Conservation (phyloP, 2,329 filamentous ascomycete genomes). For the Herpotrichia juniperi region DNA sequence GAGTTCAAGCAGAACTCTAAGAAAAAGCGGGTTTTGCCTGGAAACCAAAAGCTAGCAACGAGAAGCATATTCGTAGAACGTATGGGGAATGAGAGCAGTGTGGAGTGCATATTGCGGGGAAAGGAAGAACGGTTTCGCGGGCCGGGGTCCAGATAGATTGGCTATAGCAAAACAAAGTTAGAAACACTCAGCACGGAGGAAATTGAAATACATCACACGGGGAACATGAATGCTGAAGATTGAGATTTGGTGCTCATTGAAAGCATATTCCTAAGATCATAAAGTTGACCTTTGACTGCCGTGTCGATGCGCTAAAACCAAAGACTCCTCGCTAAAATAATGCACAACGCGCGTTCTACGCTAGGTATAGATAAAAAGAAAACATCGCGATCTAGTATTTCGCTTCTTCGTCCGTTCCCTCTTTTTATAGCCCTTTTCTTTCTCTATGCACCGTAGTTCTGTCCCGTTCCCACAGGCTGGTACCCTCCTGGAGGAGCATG, state of each 20-base stretch:
- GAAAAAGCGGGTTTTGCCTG: no score
- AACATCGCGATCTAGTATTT: not conserved
- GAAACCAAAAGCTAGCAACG: no score
- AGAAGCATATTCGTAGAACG: no score
- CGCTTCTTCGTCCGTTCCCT: not conserved
- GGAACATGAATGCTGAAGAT: not conserved
- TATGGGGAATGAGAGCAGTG: no score
- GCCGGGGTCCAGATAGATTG: conserved; percentile 12
- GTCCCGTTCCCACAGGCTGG: conserved; percentile 22
- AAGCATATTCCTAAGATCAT: not conserved
- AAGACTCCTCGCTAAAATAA: conserved; percentile 1
- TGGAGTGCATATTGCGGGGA: conserved; percentile 8
- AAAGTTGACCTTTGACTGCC: not conserved
- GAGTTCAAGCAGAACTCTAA: no score
- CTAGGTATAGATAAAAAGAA: not conserved
- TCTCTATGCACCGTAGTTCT: conserved; percentile 21
- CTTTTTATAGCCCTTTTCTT: not conserved
- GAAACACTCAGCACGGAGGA: no score
- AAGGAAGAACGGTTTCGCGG: conserved; percentile 16
- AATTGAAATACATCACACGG: not conserved
- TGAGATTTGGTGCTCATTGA: not conserved
- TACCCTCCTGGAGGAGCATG: conserved; percentile 17
- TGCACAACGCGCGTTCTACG: not conserved
- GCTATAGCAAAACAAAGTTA: not conserved
- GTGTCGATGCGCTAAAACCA: not conserved